Percentiles rank a stretch among this genome's conserved stretches.
These are phyloP conservation scores for Rhynchosporium graminicola DNA, from an alignment of 2,329 filamentous ascomycete species.

Conservation along the genomic window DNA sequence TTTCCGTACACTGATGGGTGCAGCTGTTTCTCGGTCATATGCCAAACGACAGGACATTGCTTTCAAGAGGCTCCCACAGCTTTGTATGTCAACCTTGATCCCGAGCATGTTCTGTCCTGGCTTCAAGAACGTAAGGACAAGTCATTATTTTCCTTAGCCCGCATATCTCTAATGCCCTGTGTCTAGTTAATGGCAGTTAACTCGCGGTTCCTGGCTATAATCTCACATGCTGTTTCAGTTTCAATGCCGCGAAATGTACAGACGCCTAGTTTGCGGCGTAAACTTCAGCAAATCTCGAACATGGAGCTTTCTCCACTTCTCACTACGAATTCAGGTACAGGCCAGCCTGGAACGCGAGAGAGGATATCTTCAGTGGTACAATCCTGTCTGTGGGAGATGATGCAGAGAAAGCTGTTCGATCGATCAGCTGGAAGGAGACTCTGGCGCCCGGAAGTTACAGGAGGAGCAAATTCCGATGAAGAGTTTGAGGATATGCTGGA, in stretches of 20 bases:
- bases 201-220: slow-evolving; percentile 25
- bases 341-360: slow-evolving; percentile 11
- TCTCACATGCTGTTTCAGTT: slow-evolving; percentile 23
- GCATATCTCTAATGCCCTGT: background rate
- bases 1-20: slow-evolving; percentile 8
- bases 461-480: background rate
- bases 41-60: slow-evolving; percentile 15
- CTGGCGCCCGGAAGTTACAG: background rate
- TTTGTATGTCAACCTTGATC: slow-evolving; percentile 27
- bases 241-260: slow-evolving; percentile 29
- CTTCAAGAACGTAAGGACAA: slow-evolving; percentile 32
- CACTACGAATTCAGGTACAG: background rate
- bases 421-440: slow-evolving; percentile 20
- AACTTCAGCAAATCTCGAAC: slow-evolving; percentile 24
- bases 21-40: background rate
- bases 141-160: background rate
- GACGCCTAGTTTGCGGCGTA: slow-evolving; percentile 29
- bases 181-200: slow-evolving; percentile 30
- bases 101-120: slow-evolving; percentile 36
- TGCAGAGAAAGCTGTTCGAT: slow-evolving; percentile 32
- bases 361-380: slow-evolving; percentile 27
- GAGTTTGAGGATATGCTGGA: slow-evolving; percentile 8
- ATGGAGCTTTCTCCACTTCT: background rate
- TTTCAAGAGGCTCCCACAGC: slow-evolving; percentile 20
- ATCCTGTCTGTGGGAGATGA: slow-evolving; percentile 34